phyloP scores from a whole-genome alignment of 1,139 yeast species.

The Yamadazyma spencermartinsiae region DNA sequence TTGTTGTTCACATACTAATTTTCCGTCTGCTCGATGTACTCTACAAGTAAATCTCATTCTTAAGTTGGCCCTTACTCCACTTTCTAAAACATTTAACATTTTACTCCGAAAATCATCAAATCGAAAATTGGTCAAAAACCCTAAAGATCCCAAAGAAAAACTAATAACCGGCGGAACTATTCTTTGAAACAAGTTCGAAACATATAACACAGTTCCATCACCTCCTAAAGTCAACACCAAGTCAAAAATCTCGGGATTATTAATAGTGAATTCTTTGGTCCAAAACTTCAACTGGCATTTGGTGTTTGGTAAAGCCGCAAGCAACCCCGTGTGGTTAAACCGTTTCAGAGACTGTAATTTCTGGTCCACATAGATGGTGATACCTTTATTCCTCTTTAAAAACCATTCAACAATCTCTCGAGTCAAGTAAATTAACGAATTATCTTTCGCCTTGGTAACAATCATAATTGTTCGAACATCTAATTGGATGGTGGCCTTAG shows the following conservation, averaged over 20 bases:
- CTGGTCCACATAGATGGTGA: conserved; percentile 70
- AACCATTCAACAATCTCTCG: conserved; percentile 81
- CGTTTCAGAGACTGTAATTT: conserved; percentile 61
- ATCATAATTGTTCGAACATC: conserved; percentile 72
- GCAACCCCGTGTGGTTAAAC: conserved; percentile 52
- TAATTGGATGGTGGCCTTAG: conserved; percentile 71
- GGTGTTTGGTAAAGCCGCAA: conserved; percentile 43
- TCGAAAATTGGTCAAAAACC: conserved; percentile 76
- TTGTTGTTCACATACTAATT: conserved; percentile 68
- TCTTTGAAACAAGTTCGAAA: conserved; percentile 73
- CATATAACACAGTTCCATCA: conserved; percentile 85
- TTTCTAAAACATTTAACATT: conserved; percentile 55
- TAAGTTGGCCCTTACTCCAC: conserved; percentile 75
- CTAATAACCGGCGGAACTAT: conserved; percentile 88
- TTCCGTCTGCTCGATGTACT: conserved; percentile 57
- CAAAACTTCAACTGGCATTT: conserved; percentile 57
- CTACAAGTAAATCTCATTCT: conserved; percentile 82
- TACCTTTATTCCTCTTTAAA: conserved; percentile 44
- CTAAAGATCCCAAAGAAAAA: conserved; percentile 77
- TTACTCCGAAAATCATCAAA: conserved; percentile 66
- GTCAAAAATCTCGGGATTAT: conserved; percentile 65
- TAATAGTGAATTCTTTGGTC: conserved; percentile 58
- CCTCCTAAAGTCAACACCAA: conserved; percentile 83
- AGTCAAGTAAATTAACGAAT: conserved; percentile 69
- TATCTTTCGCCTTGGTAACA: conserved; percentile 85